A percentile compares a stretch with the other conserved stretches of the same genome.
These are phyloP conservation scores for Colletotrichum costaricense DNA, from an alignment of 2,329 filamentous ascomycete genomes.

Conservation along the genomic window DNA sequence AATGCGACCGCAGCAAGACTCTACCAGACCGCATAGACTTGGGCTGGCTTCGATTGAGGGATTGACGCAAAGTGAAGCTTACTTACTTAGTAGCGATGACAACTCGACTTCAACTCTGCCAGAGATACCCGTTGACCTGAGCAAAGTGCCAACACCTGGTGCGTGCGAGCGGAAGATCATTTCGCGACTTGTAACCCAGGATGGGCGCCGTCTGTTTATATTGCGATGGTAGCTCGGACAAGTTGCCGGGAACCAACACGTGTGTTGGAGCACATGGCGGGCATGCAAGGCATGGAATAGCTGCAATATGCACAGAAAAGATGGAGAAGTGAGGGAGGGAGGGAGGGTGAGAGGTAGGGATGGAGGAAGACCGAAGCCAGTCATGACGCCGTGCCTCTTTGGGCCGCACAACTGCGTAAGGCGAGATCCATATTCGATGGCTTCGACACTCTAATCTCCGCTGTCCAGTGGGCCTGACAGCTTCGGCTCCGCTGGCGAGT, in stretches of 20 bases:
- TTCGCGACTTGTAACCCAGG: neutral
- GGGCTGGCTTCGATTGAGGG: neutral
- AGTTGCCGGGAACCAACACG: conserved; percentile 4
- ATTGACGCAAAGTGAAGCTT: neutral
- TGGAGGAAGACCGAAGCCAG: conserved; percentile 4
- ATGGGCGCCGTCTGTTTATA: conserved; percentile 27
- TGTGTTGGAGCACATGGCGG: conserved; percentile 1
- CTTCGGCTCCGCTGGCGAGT: conserved; percentile 16
- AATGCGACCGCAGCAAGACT: neutral
- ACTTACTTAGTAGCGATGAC: conserved; percentile 14
- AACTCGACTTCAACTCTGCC: conserved; percentile 5
- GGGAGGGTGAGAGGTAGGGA: neutral
- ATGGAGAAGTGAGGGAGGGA: neutral
- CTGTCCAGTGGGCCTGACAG: conserved; percentile 21
- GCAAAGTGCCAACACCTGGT: neutral
- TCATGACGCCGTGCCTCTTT: neutral
- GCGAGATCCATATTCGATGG: conserved; percentile 17
- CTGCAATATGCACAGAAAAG: neutral
- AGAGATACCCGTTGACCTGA: conserved; percentile 13
- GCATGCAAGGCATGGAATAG: neutral
- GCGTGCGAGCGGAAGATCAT: conserved; percentile 17
- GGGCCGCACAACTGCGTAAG: conserved; percentile 12
- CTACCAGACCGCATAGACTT: neutral
- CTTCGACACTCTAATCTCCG: conserved; percentile 27
- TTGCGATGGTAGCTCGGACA: neutral